Evolutionary conservation across 1,139 yeast genomes (phyloP).

Genomic region (Protomyces gravidus): DNA sequence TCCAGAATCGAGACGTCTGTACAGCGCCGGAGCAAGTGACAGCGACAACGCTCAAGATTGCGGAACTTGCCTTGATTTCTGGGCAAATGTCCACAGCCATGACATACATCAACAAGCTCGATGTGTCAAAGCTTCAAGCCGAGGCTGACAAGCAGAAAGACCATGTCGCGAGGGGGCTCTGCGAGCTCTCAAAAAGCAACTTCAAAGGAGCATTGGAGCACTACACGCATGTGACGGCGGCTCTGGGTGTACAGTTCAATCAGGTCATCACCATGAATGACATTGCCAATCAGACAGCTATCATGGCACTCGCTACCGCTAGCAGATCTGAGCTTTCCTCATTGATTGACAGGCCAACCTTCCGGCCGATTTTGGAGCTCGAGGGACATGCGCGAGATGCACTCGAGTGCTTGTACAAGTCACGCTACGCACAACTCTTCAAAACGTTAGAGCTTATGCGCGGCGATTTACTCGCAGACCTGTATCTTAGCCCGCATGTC

Average conservation of each 20-base stretch:
- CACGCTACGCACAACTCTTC: constrained; percentile 31
- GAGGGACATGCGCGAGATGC: constrained; percentile 31
- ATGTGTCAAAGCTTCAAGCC: constrained; percentile 5
- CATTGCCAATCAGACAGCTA: constrained; percentile 31
- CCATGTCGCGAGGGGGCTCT: constrained; percentile 8
- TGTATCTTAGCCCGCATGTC: constrained; percentile 33
- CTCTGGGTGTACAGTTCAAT: neutral
- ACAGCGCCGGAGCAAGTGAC: constrained; percentile 33
- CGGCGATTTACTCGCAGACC: constrained; percentile 33
- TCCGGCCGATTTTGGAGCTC: constrained; percentile 32
- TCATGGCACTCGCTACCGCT: constrained; percentile 33
- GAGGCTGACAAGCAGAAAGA: constrained; percentile 1
- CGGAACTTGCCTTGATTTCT: constrained; percentile 30
- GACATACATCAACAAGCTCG: constrained; percentile 29
- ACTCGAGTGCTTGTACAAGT: constrained; percentile 31
- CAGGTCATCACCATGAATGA: constrained; percentile 31
- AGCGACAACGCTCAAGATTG: constrained; percentile 31
- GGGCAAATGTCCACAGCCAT: constrained; percentile 33
- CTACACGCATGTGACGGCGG: neutral
- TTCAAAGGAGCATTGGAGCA: constrained; percentile 30
- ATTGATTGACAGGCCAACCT: constrained; percentile 17
- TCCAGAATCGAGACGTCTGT: constrained; percentile 34
- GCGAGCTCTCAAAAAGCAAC: constrained; percentile 5
- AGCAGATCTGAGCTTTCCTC: constrained; percentile 27
- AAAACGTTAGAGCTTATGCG: constrained; percentile 28